Evolutionary conservation across 169 alveolate genomes (phyloP).

Genomic region (Eimeria necatrix): DNA sequence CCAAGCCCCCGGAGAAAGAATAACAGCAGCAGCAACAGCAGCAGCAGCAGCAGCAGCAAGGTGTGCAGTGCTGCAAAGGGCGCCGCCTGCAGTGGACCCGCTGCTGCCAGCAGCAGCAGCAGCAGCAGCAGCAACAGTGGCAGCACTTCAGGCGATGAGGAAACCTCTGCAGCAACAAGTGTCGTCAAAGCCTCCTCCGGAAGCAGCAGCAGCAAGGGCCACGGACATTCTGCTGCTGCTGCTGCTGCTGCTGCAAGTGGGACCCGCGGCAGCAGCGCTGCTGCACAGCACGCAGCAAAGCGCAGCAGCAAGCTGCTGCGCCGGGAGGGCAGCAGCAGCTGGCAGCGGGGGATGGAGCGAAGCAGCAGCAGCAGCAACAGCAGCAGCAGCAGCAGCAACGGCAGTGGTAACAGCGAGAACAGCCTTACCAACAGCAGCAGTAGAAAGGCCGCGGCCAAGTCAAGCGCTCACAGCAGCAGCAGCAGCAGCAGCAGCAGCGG

Average conservation of each 20-base stretch:
- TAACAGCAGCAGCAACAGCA: slow-evolving; percentile 12
- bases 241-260: background rate
- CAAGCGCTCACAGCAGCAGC: background rate
- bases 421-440: background rate
- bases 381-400: background rate
- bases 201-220: background rate
- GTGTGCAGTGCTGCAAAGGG: background rate
- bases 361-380: slow-evolving; percentile 8
- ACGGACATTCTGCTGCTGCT: background rate
- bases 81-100: background rate
- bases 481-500: background rate
- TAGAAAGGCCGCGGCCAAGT: background rate
- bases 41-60: background rate
- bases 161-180: background rate
- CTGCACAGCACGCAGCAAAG: background rate
- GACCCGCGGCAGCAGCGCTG: background rate
- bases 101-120: slow-evolving; percentile 1
- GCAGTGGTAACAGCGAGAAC: background rate
- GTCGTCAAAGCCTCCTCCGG: background rate
- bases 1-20: background rate
- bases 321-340: background rate
- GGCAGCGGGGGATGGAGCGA: background rate
- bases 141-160: slow-evolving; percentile 17
- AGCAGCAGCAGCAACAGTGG: background rate
- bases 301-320: background rate